Conservation (phyloP, 108 stramenopile species). For the Cyclotella atomus region DNA sequence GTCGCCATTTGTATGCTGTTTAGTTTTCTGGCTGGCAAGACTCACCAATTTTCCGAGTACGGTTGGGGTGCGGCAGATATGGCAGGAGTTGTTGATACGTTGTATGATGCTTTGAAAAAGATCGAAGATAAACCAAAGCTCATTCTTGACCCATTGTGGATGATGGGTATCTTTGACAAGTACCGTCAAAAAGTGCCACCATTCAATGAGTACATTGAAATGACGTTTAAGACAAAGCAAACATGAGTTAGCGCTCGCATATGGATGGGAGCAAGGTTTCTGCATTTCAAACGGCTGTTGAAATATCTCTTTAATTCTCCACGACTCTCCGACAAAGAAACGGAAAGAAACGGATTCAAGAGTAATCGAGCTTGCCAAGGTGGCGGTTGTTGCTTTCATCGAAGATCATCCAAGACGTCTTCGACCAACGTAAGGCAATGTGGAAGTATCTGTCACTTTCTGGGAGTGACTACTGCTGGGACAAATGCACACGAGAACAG, state of each 20-base stretch:
- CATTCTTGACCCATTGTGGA: slow-evolving; percentile 19
- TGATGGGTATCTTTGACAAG: slow-evolving; percentile 21
- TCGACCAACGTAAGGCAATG: slow-evolving; percentile 22
- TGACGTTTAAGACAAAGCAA: slow-evolving; percentile 10
- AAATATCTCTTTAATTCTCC: slow-evolving; percentile 8
- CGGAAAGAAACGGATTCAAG: background rate
- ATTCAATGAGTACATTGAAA: slow-evolving; percentile 6
- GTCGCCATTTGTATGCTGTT: slow-evolving; percentile 21
- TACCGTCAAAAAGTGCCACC: slow-evolving; percentile 6
- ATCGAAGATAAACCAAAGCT: background rate
- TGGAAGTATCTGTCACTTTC: slow-evolving; percentile 11
- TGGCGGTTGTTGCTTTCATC: background rate
- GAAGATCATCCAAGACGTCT: no score
- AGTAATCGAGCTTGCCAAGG: background rate
- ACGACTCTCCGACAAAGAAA: background rate
- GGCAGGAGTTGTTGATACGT: slow-evolving; percentile 21
- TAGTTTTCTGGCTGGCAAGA: slow-evolving; percentile 25
- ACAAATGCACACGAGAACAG: no score
- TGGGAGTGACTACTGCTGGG: background rate
- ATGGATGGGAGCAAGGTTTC: slow-evolving; percentile 12
- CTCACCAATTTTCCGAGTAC: slow-evolving; percentile 18
- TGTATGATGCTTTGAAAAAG: slow-evolving; percentile 10
- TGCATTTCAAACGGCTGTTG: background rate
- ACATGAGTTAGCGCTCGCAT: slow-evolving; percentile 11
- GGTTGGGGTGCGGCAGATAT: slow-evolving; percentile 11